A percentile compares a stretch with the other conserved stretches of the same genome.
Conservation (phyloP, 2,329 filamentous ascomycete genomes). For the Fusarium bulbicola region DNA sequence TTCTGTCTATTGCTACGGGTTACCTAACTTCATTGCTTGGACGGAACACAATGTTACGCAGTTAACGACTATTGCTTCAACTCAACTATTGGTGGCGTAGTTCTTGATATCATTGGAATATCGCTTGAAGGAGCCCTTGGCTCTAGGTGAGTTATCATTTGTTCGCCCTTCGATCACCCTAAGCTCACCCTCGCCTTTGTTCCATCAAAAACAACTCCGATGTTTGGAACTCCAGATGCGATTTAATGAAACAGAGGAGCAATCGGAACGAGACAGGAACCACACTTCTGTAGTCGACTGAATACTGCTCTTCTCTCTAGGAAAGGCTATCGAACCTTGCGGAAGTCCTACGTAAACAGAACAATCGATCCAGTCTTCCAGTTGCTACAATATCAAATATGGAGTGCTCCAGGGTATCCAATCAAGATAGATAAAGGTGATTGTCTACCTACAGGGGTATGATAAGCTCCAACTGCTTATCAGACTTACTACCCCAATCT, state of each 20-base stretch:
- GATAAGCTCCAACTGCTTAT: neutral
- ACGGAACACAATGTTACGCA: neutral
- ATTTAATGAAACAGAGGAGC: accelerated
- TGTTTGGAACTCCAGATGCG: accelerated
- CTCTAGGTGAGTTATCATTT: accelerated
- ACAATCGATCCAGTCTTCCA: neutral
- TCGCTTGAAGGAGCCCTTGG: accelerated
- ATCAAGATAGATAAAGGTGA: neutral
- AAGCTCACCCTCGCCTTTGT: too few species aligned
- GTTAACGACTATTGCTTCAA: neutral
- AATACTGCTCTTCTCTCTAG: accelerated
- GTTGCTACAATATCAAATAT: too few species aligned
- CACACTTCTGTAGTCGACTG: accelerated
- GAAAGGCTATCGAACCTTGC: neutral
- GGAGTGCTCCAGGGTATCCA: neutral
- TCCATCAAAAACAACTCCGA: accelerated
- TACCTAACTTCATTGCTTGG: accelerated
- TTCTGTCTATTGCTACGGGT: accelerated
- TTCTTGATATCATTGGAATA: too few species aligned
- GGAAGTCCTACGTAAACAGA: neutral
- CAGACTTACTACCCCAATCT: neutral
- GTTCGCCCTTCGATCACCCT: accelerated
- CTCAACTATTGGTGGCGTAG: accelerated
- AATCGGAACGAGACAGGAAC: neutral
- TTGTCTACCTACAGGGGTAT: too few species aligned